A percentile compares a stretch with the other conserved stretches of the same genome.
Conservation (phyloP, 441 rosid species). For the Bocquillonia castaneifolia region DNA sequence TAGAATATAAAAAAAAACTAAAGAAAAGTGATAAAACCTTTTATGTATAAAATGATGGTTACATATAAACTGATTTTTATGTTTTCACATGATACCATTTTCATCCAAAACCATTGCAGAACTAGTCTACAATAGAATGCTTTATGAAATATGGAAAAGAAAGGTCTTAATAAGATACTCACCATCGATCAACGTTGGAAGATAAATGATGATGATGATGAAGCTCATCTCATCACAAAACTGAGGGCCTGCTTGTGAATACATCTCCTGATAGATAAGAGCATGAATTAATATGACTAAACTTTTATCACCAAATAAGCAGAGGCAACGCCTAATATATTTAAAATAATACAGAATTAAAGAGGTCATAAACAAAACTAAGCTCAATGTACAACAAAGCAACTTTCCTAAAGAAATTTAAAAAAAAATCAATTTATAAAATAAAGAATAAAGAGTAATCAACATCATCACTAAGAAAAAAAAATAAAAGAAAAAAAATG, state of each 20-base stretch:
- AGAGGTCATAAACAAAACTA: slow-evolving; percentile 13
- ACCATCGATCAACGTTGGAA: slow-evolving; percentile 89
- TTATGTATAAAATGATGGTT: slow-evolving; percentile 2
- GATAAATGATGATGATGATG: slow-evolving; percentile 82
- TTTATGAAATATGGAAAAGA: neutral
- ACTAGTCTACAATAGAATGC: neutral
- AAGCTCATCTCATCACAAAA: slow-evolving; percentile 97
- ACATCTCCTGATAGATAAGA: slow-evolving; percentile 77
- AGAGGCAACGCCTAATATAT: neutral
- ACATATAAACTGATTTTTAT: slow-evolving; percentile 10
- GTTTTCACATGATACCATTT: slow-evolving; percentile 4
- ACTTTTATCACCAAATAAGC: slow-evolving; percentile 8
- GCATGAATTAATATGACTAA: slow-evolving; percentile 14
- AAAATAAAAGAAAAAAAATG: too few species aligned
- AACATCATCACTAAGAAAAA: too few species aligned
- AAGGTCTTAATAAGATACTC: slow-evolving; percentile 25
- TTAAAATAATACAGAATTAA: neutral
- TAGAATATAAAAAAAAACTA: neutral
- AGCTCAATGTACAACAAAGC: slow-evolving; percentile 94
- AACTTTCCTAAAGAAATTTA: slow-evolving; percentile 91
- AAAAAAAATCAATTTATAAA: too few species aligned
- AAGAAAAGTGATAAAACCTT: slow-evolving; percentile 3
- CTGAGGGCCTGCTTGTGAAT: slow-evolving; percentile 79
- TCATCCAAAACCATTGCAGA: slow-evolving; percentile 10
- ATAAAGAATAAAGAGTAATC: too few species aligned